Base-by-base conservation (phyloP, 2,329 filamentous ascomycete species). In the Monilinia vaccinii-corymbosi region DNA sequence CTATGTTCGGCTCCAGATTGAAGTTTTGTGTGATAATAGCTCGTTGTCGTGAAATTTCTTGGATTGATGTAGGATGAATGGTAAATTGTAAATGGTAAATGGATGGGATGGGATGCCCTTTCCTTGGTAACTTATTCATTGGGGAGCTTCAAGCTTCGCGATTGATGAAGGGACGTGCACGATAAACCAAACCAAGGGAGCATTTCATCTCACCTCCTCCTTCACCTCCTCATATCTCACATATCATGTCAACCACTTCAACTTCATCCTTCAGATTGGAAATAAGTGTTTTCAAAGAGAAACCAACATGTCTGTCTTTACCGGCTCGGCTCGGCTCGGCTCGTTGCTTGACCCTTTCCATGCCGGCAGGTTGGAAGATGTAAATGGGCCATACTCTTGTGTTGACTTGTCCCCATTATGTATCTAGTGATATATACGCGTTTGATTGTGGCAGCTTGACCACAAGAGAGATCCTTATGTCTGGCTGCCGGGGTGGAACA, bases 71-170 rank as follows among this genome's bases (percentile, higher is more conserved):
- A 52, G 32, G 56, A 25, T 36, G 14, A 8, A 34, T 34, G 9
- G 4, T 11, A 2, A 9, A 11, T 3, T 34, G n/a, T n/a, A n/a
- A n/a, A n/a, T n/a, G n/a, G n/a, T n/a, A n/a, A n/a, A n/a, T n/a
- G n/a, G n/a, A n/a, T n/a, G n/a, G n/a, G n/a, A n/a, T n/a, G n/a
- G 2, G 34, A 36, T 16, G 13, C 32, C 21, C 48, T 53, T 59
- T 18, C 3, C 25, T 28, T 28, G 3, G 25, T 28, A n/a, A n/a
- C n/a, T n/a, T n/a, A n/a, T n/a, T 28, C 25, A 28, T 28, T 55
- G 57, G 58, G 23, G 58, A 60, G 58, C 59, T 61, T 61, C 36
- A 23, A 61, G 59, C 59, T 61, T 61, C 51, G 59, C 32, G 58
- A 60, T 60, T 60, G 58, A 47, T 32, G 18, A 47, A 18, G 52